Evolutionary conservation across 345 rosid genomes (phyloP).

Genomic region (Luvunga scandens): DNA sequence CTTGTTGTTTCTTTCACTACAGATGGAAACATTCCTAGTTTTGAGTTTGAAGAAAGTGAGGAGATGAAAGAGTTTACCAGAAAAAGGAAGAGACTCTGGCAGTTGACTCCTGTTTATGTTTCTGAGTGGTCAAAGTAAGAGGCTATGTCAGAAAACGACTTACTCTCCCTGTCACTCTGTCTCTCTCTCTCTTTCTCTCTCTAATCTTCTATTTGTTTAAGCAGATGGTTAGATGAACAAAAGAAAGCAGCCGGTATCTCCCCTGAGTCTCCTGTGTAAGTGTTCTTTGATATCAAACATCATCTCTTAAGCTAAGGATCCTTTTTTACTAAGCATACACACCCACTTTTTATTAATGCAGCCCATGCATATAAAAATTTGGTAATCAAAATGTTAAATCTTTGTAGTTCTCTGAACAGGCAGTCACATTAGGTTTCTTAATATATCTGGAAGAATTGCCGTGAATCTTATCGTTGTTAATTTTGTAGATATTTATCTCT

Average conservation of each 20-base stretch:
- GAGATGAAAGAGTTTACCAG: conserved; percentile 46
- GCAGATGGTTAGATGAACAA: conserved; percentile 86
- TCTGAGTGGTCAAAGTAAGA: conserved; percentile 86
- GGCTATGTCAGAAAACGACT: conserved; percentile 6
- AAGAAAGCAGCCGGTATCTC: conserved; percentile 79
- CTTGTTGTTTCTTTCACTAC: conserved; percentile 80
- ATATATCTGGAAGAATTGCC: not conserved
- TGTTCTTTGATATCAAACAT: not conserved
- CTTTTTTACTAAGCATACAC: not conserved
- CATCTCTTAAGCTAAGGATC: not conserved
- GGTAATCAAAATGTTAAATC: not conserved
- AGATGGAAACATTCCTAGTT: conserved; percentile 58
- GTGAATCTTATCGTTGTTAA: conserved; percentile 1
- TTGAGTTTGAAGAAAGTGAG: conserved; percentile 67
- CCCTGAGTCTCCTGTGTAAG: conserved; percentile 90
- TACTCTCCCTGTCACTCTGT: not conserved
- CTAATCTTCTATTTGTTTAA: conserved; percentile 1
- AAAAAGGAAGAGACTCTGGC: conserved; percentile 82
- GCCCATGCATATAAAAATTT: not conserved
- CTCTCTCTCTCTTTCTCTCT: not conserved
- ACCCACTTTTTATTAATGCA: not conserved
- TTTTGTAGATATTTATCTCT: conserved; percentile 73
- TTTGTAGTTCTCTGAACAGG: not conserved
- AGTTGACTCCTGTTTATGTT: conserved; percentile 54
- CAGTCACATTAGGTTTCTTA: not conserved